Evolutionary conservation across 1,284 basidiomycete species (phyloP), one percentile per base, ranked within the genome.

Genomic region (Golubevia sp.): DNA sequence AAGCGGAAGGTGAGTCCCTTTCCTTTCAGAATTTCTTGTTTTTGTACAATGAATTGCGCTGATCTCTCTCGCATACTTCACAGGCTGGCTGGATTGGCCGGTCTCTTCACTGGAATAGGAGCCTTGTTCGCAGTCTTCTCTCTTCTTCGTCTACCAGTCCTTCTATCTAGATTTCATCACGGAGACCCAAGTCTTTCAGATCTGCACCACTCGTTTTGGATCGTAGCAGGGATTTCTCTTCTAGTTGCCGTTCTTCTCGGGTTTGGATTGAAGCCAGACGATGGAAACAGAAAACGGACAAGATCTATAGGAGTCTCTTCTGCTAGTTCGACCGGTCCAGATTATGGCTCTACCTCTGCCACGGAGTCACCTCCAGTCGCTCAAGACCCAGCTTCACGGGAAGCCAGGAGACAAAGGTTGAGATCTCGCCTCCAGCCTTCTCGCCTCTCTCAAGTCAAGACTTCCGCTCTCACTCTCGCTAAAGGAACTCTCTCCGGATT

Each of bases 121-220:
- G 68, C 70, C 2, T 62, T 76, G 3, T 11, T 74, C 2, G 64
- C 73, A 2, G 73, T 76, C 38, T 74, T 76, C 24, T 63, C 57
- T n/a, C 67, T 76, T 3, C 63, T 76, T 1, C 66, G 70, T 15
- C 60, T 76, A 15, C 73, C 73, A 2, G 63, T 64, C n/a, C 59
- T 55, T 49, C 59, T 76, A 1, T 71, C 73, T 0, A 30, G 55
- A 38, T 62, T 68, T 11, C 55, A 74, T n/a, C 56, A 58, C 44
- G 24, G n/a, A 23, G 30, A 26, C 8, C 21, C 7, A 27, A 26
- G 18, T 23, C 23, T 26, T 24, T 59, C 62, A 38, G 38, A 24
- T 15, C 59, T 20, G 58, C 30, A 6, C 24, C 48, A 54, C 2
- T 60, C 73, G 0, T 74, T 71, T 34, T 67, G 58, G 49, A 56